These are phyloP conservation scores for Agapanthus africanus DNA, from an alignment of 106 monocot species.

Conservation along the genomic window DNA sequence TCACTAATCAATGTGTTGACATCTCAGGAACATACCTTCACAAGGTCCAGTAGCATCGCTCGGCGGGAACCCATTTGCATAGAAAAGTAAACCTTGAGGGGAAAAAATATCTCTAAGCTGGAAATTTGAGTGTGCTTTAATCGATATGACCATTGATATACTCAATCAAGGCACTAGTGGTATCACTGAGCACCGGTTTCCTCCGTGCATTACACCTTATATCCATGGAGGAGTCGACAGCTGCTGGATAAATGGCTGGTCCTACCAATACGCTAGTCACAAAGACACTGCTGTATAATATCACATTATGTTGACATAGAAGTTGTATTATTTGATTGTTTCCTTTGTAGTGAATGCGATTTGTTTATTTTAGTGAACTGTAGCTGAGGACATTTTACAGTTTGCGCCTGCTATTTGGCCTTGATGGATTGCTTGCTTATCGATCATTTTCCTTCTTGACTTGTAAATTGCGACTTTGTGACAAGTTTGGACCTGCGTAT, in stretches of 20 bases:
- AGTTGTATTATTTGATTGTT: neutral
- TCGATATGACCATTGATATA: no score
- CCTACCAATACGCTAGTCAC: neutral
- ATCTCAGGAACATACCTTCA: slow-evolving; percentile 25
- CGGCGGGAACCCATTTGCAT: slow-evolving; percentile 57
- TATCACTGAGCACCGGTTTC: neutral
- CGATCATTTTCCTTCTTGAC: neutral
- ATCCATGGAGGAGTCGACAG: neutral
- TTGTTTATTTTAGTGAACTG: neutral
- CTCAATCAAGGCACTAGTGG: no score
- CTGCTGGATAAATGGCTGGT: neutral
- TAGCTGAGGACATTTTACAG: neutral
- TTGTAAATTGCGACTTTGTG: neutral
- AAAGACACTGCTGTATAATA: neutral
- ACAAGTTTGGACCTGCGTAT: neutral
- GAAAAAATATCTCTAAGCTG: no score
- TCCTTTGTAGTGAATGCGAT: neutral
- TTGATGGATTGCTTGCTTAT: neutral
- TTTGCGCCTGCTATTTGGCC: neutral
- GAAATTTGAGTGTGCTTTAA: no score
- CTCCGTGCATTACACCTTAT: neutral
- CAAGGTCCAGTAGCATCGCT: slow-evolving; percentile 31
- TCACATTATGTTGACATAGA: neutral
- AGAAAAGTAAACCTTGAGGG: no score
- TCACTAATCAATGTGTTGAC: no score